Evolutionary conservation across 306 rosid genomes (phyloP).

Genomic region (Cucurbita maxima): DNA sequence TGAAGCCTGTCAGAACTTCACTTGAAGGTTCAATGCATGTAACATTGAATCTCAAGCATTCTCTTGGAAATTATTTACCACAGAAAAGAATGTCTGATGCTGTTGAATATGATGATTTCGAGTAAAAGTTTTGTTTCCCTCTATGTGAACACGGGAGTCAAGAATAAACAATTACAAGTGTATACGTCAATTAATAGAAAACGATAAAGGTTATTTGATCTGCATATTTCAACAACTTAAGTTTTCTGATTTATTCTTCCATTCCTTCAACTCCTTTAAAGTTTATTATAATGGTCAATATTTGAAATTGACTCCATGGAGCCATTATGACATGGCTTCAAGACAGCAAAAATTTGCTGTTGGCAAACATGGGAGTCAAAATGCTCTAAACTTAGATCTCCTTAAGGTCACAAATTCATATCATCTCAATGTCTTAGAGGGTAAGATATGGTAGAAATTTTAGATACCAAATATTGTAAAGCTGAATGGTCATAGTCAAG

Average conservation of each 20-base stretch:
- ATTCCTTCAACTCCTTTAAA: neutral
- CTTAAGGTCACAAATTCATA: neutral
- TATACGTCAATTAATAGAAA: neutral
- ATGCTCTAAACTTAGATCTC: neutral
- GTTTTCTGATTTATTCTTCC: neutral
- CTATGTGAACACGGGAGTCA: neutral
- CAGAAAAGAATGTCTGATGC: slow-evolving; percentile 45
- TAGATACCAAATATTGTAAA: neutral
- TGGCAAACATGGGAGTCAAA: neutral
- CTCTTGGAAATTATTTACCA: slow-evolving; percentile 32
- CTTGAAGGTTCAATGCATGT: slow-evolving; percentile 18
- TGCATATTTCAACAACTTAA: neutral
- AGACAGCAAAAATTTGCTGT: neutral
- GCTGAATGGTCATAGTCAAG: neutral
- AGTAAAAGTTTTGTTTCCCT: slow-evolving; percentile 12
- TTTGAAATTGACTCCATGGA: neutral
- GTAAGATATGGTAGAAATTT: neutral
- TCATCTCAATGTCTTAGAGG: neutral
- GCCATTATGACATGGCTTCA: neutral
- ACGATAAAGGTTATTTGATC: neutral
- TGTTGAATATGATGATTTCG: slow-evolving; percentile 19
- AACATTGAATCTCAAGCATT: slow-evolving; percentile 15
- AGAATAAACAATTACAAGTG: neutral
- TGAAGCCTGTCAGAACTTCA: slow-evolving; percentile 18
- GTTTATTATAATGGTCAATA: neutral